Conservation (phyloP, 345 rosid species). For the Excoecaria cochinchinensis region DNA sequence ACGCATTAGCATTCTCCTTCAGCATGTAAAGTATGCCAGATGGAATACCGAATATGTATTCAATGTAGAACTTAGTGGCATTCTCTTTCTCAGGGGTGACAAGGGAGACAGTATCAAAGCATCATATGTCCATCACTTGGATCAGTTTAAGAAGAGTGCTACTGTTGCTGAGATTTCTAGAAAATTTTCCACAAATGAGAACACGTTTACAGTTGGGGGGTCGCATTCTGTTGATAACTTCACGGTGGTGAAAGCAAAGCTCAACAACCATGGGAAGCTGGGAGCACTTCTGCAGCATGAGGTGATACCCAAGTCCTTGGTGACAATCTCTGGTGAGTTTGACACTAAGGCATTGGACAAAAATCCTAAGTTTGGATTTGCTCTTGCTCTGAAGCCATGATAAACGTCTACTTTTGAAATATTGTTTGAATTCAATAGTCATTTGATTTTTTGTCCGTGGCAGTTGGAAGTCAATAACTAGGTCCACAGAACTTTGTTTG, state of each 20-base stretch:
- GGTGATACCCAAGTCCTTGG: slow-evolving; percentile 65
- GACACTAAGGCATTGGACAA: slow-evolving; percentile 82
- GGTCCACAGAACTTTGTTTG: slow-evolving; percentile 28
- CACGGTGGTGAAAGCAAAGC: slow-evolving; percentile 79
- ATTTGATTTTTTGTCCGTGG: slow-evolving; percentile 16
- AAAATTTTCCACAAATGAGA: slow-evolving; percentile 86
- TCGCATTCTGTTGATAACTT: slow-evolving; percentile 64
- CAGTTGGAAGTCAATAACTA: slow-evolving; percentile 41
- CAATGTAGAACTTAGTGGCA: neutral
- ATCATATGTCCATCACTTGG: slow-evolving; percentile 72
- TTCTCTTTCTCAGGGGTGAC: slow-evolving; percentile 60
- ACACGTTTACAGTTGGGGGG: slow-evolving; percentile 79
- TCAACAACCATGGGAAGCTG: slow-evolving; percentile 75
- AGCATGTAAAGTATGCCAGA: neutral
- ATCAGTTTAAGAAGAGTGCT: slow-evolving; percentile 57
- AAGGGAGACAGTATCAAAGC: slow-evolving; percentile 81
- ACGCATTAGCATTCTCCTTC: neutral
- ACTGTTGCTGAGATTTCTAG: slow-evolving; percentile 76
- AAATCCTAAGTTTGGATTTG: slow-evolving; percentile 76
- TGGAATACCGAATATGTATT: neutral
- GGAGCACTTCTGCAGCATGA: slow-evolving; percentile 89
- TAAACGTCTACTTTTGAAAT: slow-evolving; percentile 14
- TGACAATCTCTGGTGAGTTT: slow-evolving; percentile 79
- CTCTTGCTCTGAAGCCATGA: slow-evolving; percentile 78
- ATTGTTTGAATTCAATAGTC: slow-evolving; percentile 16